These are phyloP conservation scores for Nissolia schottii DNA, from an alignment of 306 rosid genomes.

Conservation along the genomic window DNA sequence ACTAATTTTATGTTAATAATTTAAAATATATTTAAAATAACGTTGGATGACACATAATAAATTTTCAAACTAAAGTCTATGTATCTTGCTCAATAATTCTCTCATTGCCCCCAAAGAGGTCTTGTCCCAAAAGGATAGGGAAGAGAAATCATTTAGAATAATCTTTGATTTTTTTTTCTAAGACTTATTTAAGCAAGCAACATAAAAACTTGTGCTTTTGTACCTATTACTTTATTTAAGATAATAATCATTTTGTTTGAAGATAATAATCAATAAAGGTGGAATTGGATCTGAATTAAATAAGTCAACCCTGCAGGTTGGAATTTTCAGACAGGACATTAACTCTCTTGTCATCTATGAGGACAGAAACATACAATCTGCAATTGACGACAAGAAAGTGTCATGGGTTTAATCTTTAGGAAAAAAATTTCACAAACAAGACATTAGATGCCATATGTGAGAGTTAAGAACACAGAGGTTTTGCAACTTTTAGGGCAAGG, in stretches of 20 bases:
- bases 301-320: slow-evolving; percentile 37
- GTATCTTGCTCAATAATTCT: neutral
- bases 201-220: neutral
- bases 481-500: slow-evolving; percentile 30
- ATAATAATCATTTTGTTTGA: neutral
- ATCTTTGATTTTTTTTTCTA: neutral
- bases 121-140: neutral
- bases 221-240: neutral
- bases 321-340: slow-evolving; percentile 33
- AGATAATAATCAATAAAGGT: neutral
- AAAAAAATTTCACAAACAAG: neutral
- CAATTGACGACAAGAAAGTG: slow-evolving; percentile 22
- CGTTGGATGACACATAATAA: too few species aligned
- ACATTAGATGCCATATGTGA: slow-evolving; percentile 24
- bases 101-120: neutral
- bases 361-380: slow-evolving; percentile 26
- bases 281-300: slow-evolving; percentile 9
- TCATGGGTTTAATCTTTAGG: slow-evolving; percentile 20
- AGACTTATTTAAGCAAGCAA: neutral
- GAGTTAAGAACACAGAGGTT: neutral
- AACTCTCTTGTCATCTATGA: slow-evolving; percentile 13
- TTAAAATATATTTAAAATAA: too few species aligned
- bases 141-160: neutral
- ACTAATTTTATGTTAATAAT: too few species aligned
- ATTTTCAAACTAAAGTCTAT: too few species aligned